These are phyloP conservation scores for Casuarina cunninghamiana DNA, from an alignment of 306 rosid genomes.

Conservation along the genomic window DNA sequence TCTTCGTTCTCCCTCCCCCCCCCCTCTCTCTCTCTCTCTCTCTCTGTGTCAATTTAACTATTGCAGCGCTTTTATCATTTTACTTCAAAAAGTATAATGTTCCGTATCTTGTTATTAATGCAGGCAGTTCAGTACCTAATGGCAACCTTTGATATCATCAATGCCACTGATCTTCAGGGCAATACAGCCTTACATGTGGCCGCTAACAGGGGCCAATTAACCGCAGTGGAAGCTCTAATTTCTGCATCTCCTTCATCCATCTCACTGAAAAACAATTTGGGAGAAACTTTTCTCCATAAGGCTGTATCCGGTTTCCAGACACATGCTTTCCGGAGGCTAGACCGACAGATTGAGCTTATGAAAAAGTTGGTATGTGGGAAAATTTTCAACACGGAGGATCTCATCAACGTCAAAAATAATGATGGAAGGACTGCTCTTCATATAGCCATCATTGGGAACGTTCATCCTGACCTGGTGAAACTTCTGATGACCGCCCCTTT, in stretches of 20 bases:
- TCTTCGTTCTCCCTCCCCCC: background rate
- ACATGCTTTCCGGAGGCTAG: slow-evolving; percentile 69
- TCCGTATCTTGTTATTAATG: slow-evolving; percentile 24
- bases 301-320: slow-evolving; percentile 87
- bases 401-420: slow-evolving; percentile 64
- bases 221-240: slow-evolving; percentile 74
- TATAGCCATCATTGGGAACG: slow-evolving; percentile 80
- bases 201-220: slow-evolving; percentile 78
- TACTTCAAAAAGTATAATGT: background rate
- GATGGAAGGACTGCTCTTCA: slow-evolving; percentile 89
- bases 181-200: slow-evolving; percentile 91
- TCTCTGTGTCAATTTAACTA: background rate
- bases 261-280: slow-evolving; percentile 51
- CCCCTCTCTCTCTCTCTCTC: background rate
- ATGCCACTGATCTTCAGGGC: slow-evolving; percentile 73
- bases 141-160: slow-evolving; percentile 56
- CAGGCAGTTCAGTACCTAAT: slow-evolving; percentile 73
- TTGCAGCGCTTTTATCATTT: slow-evolving; percentile 15
- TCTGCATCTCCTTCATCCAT: slow-evolving; percentile 57
- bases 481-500: slow-evolving; percentile 71
- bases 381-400: slow-evolving; percentile 45
- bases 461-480: slow-evolving; percentile 82
- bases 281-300: slow-evolving; percentile 90
- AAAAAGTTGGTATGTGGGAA: slow-evolving; percentile 55
- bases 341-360: slow-evolving; percentile 82